A percentile compares a stretch with the other conserved stretches of the same genome.
phyloP scores from a whole-genome alignment of 352 stramenopile species.

The Globisporangium orthogonon region DNA sequence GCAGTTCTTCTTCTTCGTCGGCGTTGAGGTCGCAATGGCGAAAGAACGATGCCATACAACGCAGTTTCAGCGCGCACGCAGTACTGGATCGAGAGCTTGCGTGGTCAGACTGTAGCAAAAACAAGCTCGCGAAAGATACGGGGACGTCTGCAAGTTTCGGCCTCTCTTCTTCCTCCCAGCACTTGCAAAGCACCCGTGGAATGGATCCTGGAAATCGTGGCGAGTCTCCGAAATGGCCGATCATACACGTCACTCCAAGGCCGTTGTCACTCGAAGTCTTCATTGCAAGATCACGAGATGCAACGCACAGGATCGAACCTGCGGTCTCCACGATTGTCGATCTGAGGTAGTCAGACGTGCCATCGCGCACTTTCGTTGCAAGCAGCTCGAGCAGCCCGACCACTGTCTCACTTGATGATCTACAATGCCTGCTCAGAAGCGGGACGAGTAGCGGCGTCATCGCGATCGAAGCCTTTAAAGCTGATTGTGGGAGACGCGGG shows the following conservation, averaged over 20 bases:
- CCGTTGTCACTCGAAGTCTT: not conserved
- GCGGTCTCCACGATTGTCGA: constrained; percentile 25
- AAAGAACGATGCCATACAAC: constrained; percentile 27
- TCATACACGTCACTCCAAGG: not conserved
- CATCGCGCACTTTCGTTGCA: constrained; percentile 22
- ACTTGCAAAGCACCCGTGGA: constrained; percentile 3
- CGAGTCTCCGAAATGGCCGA: not conserved
- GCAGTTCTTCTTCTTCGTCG: constrained; percentile 11
- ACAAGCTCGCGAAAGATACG: constrained; percentile 17
- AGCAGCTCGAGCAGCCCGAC: constrained; percentile 38
- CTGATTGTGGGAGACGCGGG: constrained; percentile 17
- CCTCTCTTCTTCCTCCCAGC: constrained; percentile 1
- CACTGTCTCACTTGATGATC: constrained; percentile 28
- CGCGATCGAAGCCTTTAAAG: constrained; percentile 24
- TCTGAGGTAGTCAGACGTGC: constrained; percentile 18
- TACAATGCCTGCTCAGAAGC: constrained; percentile 26
- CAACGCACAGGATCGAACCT: constrained; percentile 31
- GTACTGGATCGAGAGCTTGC: constrained; percentile 4
- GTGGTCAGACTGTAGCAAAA: constrained; percentile 2
- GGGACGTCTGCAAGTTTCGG: constrained; percentile 18
- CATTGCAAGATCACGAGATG: not conserved
- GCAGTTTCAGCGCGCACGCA: constrained; percentile 18
- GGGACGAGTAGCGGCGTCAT: constrained; percentile 36
- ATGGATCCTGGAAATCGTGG: not conserved
- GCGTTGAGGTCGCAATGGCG: constrained; percentile 35